A percentile compares a stretch with the other conserved stretches of the same genome.
phyloP scores from a whole-genome alignment of 495 filamentous ascomycete species.

The Penicillium robsamsonii region DNA sequence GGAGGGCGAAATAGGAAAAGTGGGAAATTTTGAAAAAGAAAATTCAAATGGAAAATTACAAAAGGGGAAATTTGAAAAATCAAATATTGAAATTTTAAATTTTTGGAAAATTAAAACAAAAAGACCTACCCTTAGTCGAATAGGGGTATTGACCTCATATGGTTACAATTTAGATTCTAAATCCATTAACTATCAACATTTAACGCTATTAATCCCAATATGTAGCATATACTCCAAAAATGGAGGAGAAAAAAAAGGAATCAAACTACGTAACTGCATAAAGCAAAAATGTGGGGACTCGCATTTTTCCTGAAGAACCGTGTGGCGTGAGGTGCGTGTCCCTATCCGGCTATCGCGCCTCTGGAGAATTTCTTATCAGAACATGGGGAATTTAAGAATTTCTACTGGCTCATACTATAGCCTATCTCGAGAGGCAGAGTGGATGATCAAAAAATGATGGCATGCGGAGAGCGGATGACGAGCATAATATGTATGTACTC shows the following conservation, averaged over 20 bases:
- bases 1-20: constrained; percentile 11
- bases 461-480: constrained; percentile 16
- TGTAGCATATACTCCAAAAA: neutral
- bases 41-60: constrained; percentile 2
- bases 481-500: neutral
- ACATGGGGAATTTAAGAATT: neutral
- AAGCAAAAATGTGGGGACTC: constrained; percentile 20
- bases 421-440: constrained; percentile 3
- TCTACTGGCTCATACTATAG: neutral
- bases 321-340: constrained; percentile 33
- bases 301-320: constrained; percentile 25
- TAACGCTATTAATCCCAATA: neutral
- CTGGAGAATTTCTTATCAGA: constrained; percentile 18
- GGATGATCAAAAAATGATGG: constrained; percentile 19
- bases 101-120: constrained; percentile 20
- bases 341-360: constrained; percentile 30
- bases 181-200: neutral
- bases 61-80: constrained; percentile 16
- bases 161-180: neutral
- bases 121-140: neutral
- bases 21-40: constrained; percentile 8
- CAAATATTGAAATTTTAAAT: constrained; percentile 11
- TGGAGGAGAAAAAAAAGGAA: neutral
- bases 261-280: constrained; percentile 1
- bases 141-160: neutral